Conservation (phyloP, 2,329 filamentous ascomycete species). For the Cytospora piceae region DNA sequence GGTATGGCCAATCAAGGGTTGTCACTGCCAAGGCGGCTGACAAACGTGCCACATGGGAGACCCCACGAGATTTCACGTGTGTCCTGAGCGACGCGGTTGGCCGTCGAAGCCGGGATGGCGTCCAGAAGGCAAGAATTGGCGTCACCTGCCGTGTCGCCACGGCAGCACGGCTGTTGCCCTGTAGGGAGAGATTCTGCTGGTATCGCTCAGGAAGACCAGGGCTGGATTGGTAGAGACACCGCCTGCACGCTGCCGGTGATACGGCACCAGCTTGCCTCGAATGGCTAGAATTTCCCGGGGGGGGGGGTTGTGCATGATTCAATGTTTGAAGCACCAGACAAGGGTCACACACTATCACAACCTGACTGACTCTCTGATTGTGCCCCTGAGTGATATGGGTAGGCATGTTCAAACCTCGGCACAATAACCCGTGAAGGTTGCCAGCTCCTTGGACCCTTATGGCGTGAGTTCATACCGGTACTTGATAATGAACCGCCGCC, state of each 20-base stretch:
- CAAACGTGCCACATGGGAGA: slow-evolving; percentile 1
- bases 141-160: slow-evolving; percentile 7
- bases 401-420: background rate
- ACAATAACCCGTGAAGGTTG: background rate
- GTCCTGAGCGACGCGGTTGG: slow-evolving; percentile 9
- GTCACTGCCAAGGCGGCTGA: slow-evolving; percentile 2
- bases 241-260: background rate
- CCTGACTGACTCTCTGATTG: background rate
- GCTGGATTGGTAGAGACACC: no score
- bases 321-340: background rate
- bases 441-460: background rate
- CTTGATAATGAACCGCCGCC: no score
- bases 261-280: background rate
- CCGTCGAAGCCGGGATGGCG: slow-evolving; percentile 1
- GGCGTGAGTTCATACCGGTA: background rate
- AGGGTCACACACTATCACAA: background rate
- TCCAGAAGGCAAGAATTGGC: background rate
- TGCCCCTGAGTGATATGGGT: background rate
- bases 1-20: background rate
- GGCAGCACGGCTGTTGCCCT: slow-evolving; percentile 11
- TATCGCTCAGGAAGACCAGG: background rate
- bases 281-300: background rate
- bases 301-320: background rate
- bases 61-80: slow-evolving; percentile 16
- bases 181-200: background rate